Base-by-base conservation (phyloP, 2,329 filamentous ascomycete species). In the Coleophoma eucalyptorum region DNA sequence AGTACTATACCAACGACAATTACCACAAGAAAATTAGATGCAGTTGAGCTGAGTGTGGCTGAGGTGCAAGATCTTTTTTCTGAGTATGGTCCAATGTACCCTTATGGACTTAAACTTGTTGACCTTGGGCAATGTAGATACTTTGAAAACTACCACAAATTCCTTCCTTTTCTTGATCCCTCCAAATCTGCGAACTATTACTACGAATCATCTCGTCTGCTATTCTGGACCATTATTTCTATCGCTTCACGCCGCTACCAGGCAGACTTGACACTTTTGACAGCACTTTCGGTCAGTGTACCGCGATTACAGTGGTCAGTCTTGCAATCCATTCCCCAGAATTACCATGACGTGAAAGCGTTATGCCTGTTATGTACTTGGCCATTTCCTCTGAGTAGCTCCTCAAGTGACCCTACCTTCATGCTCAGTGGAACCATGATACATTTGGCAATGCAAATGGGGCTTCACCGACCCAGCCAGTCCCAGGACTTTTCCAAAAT, bases 401-500 rank as follows among this genome's bases (percentile, higher is more conserved):
- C 51, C 12, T 57, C 51, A 3, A 31, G 45, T 1, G 60, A 64
- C 43, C 46, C 55, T 1, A 58, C 59, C 10, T 60, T 58, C 26
- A 57, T 58, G 49, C 50, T 61, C 10, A 54, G 50, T 16, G 87
- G 87, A 38, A 80, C 88, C 55, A 89, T 90, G 86, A 89, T 90
- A 80, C 89, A 90, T 69, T 83, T 87, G n/a, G 87, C 87, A 15
- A 89, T 88, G 58, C 86, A 89, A 58, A 88, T 90, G 55, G 87
- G 88, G 16, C 74, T 92, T 44, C 87, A 92, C 62, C 80, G 87
- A 40, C 88, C 87, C 5, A 87, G 86, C 46, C 84, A 90, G 63
- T 87, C 87, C 45, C 86, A 90, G 63, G 88, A 91, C 67, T 91
- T 91, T 65, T 89, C 86, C 1, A 75, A 86, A 48, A 83, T 86